Conservation (phyloP, 1,284 basidiomycete genomes). For the Golubevia sp. region DNA sequence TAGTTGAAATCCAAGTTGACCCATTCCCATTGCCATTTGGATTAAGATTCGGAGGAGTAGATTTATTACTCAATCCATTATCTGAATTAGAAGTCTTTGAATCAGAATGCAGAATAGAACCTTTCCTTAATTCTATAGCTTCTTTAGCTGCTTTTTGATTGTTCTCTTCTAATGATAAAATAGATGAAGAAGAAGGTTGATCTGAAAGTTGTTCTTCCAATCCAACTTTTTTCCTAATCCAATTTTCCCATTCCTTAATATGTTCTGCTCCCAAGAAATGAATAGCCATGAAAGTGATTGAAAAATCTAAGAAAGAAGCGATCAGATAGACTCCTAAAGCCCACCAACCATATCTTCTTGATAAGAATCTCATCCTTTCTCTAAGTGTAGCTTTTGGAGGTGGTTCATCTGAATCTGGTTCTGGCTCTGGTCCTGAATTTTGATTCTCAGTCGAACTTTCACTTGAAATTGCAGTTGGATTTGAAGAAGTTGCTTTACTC, state of each 20-base stretch:
- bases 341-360: slow-evolving; percentile 58
- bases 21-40: not conserved
- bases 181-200: not conserved
- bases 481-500: too few species aligned
- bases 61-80: too few species aligned
- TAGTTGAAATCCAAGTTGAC: slow-evolving; percentile 3
- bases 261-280: slow-evolving; percentile 53
- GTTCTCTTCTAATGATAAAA: not conserved
- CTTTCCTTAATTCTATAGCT: slow-evolving; percentile 3
- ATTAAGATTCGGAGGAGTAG: not conserved
- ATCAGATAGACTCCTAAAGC: slow-evolving; percentile 51
- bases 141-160: slow-evolving; percentile 5
- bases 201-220: slow-evolving; percentile 13
- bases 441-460: too few species aligned
- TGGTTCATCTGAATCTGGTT: too few species aligned
- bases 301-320: slow-evolving; percentile 35
- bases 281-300: slow-evolving; percentile 38
- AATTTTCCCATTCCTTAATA: slow-evolving; percentile 37
- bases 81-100: too few species aligned
- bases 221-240: slow-evolving; percentile 30
- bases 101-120: too few species aligned
- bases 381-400: too few species aligned
- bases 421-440: too few species aligned
- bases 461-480: too few species aligned
- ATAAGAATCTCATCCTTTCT: slow-evolving; percentile 20